These are phyloP conservation scores for Salix exigua DNA, from an alignment of 345 rosid genomes.

Conservation along the genomic window DNA sequence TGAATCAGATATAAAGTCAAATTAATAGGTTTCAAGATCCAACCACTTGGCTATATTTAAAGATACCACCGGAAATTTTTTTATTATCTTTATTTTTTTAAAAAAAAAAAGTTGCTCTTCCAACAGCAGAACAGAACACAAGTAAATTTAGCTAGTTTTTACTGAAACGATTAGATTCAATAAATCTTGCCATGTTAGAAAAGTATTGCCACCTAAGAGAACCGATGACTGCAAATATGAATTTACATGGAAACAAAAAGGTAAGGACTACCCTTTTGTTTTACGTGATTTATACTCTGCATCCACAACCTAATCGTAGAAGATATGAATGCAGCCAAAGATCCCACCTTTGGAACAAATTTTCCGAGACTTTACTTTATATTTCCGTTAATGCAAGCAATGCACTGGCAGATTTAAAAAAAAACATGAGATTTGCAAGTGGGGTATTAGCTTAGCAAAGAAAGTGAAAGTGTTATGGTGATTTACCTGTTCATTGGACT, in stretches of 20 bases:
- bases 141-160: too few species aligned
- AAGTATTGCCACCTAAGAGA: too few species aligned
- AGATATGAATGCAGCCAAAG: not conserved
- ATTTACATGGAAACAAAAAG: not conserved
- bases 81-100: too few species aligned
- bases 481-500: too few species aligned
- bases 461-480: too few species aligned
- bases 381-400: not conserved
- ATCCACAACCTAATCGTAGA: not conserved
- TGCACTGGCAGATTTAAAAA: not conserved
- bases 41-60: too few species aligned
- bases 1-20: too few species aligned
- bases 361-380: not conserved
- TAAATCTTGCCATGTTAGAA: not conserved
- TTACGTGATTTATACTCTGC: not conserved
- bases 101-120: too few species aligned
- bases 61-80: too few species aligned
- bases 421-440: not conserved
- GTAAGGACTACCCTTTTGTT: not conserved
- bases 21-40: too few species aligned
- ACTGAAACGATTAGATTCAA: not conserved
- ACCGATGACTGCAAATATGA: not conserved
- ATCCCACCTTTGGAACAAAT: not conserved
- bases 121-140: too few species aligned
- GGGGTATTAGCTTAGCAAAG: too few species aligned